Evolutionary conservation across 169 alveolate genomes (phyloP).

Genomic region (Plasmodium gonderi): DNA sequence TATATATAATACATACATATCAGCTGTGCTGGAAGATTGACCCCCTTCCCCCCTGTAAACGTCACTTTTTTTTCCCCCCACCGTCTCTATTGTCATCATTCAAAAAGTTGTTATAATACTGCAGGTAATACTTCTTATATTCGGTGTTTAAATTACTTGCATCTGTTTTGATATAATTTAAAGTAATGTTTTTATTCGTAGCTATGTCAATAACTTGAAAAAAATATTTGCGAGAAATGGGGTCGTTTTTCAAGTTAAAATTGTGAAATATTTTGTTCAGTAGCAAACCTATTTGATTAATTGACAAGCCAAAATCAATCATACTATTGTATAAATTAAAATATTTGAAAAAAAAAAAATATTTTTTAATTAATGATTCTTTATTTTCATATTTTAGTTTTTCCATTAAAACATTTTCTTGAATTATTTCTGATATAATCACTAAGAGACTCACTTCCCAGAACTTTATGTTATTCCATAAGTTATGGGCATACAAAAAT

Average conservation of each 20-base stretch:
- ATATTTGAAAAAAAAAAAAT: slow-evolving; percentile 69
- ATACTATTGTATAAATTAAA: slow-evolving; percentile 46
- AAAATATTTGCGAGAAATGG: slow-evolving; percentile 45
- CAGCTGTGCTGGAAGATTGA: too few species aligned
- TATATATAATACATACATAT: too few species aligned
- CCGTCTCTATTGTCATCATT: slow-evolving; percentile 11
- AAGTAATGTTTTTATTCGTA: slow-evolving; percentile 52
- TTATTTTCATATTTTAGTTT: slow-evolving; percentile 56
- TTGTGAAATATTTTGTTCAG: slow-evolving; percentile 50
- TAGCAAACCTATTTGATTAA: slow-evolving; percentile 44
- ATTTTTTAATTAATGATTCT: slow-evolving; percentile 53
- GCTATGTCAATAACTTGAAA: slow-evolving; percentile 61
- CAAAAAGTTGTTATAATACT: slow-evolving; percentile 45
- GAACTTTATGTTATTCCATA: slow-evolving; percentile 64
- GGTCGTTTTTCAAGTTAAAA: slow-evolving; percentile 56
- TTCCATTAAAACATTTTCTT: slow-evolving; percentile 52
- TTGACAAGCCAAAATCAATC: slow-evolving; percentile 55
- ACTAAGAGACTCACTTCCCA: slow-evolving; percentile 59
- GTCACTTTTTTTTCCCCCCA: background rate
- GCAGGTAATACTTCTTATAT: slow-evolving; percentile 60
- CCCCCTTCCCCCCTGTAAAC: background rate
- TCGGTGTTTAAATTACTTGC: slow-evolving; percentile 29
- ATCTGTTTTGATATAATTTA: slow-evolving; percentile 63
- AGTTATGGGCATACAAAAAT: slow-evolving; percentile 43
- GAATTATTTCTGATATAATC: slow-evolving; percentile 64